Percentiles rank a stretch among this genome's conserved stretches.
These are phyloP conservation scores for Ottelia alismoides DNA, from an alignment of 106 monocot species.

Conservation along the genomic window DNA sequence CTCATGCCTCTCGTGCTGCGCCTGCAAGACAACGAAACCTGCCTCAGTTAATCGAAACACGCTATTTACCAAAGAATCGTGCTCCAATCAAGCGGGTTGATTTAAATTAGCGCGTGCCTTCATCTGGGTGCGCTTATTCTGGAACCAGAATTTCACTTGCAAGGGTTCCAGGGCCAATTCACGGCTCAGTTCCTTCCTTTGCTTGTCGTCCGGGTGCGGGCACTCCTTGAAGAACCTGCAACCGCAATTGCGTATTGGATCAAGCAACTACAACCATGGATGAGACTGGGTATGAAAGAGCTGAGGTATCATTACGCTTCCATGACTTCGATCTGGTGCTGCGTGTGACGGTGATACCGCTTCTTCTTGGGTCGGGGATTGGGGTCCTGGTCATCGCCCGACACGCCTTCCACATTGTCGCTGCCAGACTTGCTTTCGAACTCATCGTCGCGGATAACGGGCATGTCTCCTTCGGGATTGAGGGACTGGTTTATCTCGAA, in stretches of 20 bases:
- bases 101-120: conserved; percentile 31
- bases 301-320: conserved; percentile 47
- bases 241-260: not conserved
- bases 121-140: conserved; percentile 97
- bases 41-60: too few species aligned
- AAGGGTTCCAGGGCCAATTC: conserved; percentile 77
- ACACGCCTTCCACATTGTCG: conserved; percentile 72
- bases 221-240: conserved; percentile 95
- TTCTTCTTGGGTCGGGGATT: conserved; percentile 72
- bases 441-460: conserved; percentile 39
- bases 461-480: conserved; percentile 22
- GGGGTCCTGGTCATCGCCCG: conserved; percentile 78
- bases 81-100: not conserved
- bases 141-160: conserved; percentile 99
- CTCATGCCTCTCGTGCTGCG: conserved; percentile 86
- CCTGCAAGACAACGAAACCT: conserved; percentile 24
- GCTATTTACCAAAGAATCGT: not conserved
- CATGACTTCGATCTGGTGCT: conserved; percentile 95
- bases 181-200: conserved; percentile 84
- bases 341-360: conserved; percentile 96
- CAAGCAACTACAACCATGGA: not conserved
- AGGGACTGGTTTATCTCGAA: conserved; percentile 16
- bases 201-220: conserved; percentile 98
- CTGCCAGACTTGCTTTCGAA: conserved; percentile 86
- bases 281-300: not conserved